Percentiles rank a stretch among this genome's conserved stretches.
Evolutionary conservation across 2,329 filamentous ascomycete genomes (phyloP).

Genomic region (Alternaria solani): DNA sequence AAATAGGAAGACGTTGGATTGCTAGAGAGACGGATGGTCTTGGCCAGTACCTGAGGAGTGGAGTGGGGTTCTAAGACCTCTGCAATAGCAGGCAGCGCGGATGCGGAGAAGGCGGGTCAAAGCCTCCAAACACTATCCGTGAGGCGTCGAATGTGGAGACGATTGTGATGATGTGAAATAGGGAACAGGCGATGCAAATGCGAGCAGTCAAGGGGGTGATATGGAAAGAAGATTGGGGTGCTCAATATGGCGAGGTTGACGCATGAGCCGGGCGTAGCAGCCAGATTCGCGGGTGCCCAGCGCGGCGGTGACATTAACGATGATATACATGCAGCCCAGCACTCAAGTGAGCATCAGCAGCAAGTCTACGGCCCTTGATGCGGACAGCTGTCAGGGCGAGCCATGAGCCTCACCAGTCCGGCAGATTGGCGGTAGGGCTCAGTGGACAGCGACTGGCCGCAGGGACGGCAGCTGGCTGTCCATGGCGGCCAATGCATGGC

Average conservation of each 20-base stretch:
- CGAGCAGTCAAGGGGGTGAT: conserved; percentile 12
- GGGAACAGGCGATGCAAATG: conserved; percentile 32
- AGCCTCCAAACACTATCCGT: conserved; percentile 48
- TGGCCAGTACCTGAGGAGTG: conserved; percentile 35
- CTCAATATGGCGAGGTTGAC: conserved; percentile 9
- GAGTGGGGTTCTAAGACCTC: conserved; percentile 40
- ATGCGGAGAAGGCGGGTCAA: conserved; percentile 45
- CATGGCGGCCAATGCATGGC: conserved; percentile 39
- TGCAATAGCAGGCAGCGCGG: conserved; percentile 42
- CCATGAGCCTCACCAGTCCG: conserved; percentile 28
- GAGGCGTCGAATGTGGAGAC: conserved; percentile 33
- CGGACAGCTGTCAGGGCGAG: conserved; percentile 32
- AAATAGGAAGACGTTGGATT: conserved; percentile 31
- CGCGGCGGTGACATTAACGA: conserved; percentile 35
- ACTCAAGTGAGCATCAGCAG: conserved; percentile 36
- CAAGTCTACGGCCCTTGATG: conserved; percentile 26
- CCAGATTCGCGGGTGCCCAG: conserved; percentile 21
- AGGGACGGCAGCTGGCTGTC: conserved; percentile 30
- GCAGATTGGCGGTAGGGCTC: conserved; percentile 23
- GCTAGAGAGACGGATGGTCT: conserved; percentile 30
- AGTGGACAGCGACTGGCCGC: conserved; percentile 28
- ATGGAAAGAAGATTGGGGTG: conserved; percentile 18
- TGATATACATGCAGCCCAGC: conserved; percentile 38
- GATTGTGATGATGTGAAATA: conserved; percentile 26
- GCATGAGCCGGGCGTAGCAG: conserved; percentile 19